Percentiles rank a stretch among this genome's conserved stretches.
Evolutionary conservation across 768 basidiomycete genomes (phyloP).

Genomic region (Kwoniella dejecticola): DNA sequence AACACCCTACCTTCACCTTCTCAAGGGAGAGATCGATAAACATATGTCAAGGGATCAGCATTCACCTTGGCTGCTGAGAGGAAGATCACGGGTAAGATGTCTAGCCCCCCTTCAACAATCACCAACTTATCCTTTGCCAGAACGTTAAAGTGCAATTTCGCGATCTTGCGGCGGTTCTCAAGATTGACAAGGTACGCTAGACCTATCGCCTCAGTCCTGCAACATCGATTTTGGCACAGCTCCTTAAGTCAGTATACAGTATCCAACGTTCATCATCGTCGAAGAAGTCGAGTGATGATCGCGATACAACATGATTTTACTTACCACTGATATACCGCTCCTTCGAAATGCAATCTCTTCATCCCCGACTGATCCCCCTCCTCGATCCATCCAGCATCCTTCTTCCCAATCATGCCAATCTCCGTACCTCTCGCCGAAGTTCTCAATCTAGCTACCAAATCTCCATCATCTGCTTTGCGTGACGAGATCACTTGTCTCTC

Average conservation of each 20-base stretch:
- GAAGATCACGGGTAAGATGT: neutral
- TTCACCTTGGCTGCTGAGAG: conserved; percentile 16
- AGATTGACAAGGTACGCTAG: conserved; percentile 2
- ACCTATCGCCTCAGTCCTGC: conserved; percentile 11
- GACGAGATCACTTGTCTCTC: neutral
- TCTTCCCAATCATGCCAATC: neutral
- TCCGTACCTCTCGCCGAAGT: neutral
- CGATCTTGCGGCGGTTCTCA: neutral
- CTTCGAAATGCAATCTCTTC: neutral
- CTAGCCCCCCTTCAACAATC: conserved; percentile 3
- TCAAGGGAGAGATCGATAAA: neutral
- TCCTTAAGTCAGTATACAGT: no score
- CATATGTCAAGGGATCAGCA: neutral
- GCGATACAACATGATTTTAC: neutral
- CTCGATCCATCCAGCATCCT: neutral
- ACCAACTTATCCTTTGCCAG: conserved; percentile 2
- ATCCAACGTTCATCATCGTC: no score
- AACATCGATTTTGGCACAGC: no score
- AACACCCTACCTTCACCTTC: no score
- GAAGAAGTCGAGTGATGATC: neutral
- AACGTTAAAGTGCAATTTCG: conserved; percentile 10
- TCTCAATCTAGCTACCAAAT: neutral
- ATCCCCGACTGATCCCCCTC: neutral
- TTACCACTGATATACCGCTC: conserved; percentile 1
- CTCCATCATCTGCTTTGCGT: neutral